Percentiles rank a stretch among this genome's conserved stretches.
Conservation (phyloP, 768 basidiomycete species). For the Mycena kentingensis region DNA sequence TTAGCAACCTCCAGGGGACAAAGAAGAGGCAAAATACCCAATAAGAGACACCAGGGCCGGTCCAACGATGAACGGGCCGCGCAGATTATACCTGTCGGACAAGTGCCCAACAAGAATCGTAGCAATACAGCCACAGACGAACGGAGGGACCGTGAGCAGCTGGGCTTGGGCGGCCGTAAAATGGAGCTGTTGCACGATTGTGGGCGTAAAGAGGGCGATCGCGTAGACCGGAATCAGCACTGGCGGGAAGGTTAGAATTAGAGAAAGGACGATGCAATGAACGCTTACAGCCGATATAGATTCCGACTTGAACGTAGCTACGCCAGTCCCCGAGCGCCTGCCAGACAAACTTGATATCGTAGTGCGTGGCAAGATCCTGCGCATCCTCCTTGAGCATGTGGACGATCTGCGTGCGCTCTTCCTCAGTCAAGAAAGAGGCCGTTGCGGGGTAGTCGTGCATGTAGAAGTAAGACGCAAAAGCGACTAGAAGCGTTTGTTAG, state of each 20-base stretch:
- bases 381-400: conserved; percentile 47
- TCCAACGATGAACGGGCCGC: conserved; percentile 53
- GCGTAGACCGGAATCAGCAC: conserved; percentile 47
- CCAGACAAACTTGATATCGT: conserved; percentile 45
- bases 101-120: conserved; percentile 44
- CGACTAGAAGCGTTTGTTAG: conserved; percentile 26
- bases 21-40: conserved; percentile 29
- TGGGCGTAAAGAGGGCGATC: conserved; percentile 51
- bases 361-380: conserved; percentile 48
- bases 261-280: background rate
- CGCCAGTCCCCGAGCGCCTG: conserved; percentile 53
- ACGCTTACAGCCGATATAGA: conserved; percentile 42
- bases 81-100: conserved; percentile 43
- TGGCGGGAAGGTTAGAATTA: conserved; percentile 19
- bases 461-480: conserved; percentile 47
- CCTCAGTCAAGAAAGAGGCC: conserved; percentile 52
- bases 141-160: conserved; percentile 53
- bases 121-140: conserved; percentile 45
- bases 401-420: conserved; percentile 43
- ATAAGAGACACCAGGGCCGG: conserved; percentile 45
- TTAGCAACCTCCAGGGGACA: background rate
- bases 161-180: conserved; percentile 54
- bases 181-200: conserved; percentile 50
- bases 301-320: conserved; percentile 40
- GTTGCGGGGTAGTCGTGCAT: conserved; percentile 65